These are phyloP conservation scores for Pyrrhoderma lamaoense DNA, from an alignment of 1,284 basidiomycete species.

Conservation along the genomic window DNA sequence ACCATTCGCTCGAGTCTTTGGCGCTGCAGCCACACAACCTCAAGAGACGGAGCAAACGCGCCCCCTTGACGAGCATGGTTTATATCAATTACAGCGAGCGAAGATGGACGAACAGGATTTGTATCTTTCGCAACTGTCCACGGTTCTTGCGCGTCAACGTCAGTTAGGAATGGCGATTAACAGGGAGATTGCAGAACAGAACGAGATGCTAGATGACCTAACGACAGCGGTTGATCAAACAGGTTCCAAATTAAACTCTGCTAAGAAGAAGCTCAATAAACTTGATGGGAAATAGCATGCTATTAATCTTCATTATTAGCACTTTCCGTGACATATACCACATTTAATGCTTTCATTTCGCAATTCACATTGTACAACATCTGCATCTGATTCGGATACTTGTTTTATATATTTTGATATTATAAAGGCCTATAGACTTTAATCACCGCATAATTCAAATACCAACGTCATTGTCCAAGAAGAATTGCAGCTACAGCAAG, in stretches of 20 bases:
- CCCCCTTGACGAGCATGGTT: conserved; percentile 75
- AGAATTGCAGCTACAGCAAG: conserved; percentile 1
- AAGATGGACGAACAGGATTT: conserved; percentile 82
- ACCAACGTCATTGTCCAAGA: not conserved
- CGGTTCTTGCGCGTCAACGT: conserved; percentile 80
- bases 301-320: not conserved
- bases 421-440: too few species aligned
- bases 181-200: conserved; percentile 79
- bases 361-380: not conserved
- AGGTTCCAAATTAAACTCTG: conserved; percentile 67
- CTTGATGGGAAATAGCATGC: conserved; percentile 32
- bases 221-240: conserved; percentile 67
- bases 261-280: conserved; percentile 77
- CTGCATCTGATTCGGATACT: not conserved
- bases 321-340: not conserved
- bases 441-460: too few species aligned
- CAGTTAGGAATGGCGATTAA: conserved; percentile 85
- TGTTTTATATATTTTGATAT: not conserved
- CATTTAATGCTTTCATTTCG: not conserved
- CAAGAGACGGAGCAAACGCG: conserved; percentile 83
- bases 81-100: conserved; percentile 73
- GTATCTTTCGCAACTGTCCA: conserved; percentile 71
- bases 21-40: conserved; percentile 45
- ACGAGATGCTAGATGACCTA: conserved; percentile 79
- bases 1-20: conserved; percentile 77